Percentiles rank a stretch among this genome's conserved stretches.
phyloP scores from a whole-genome alignment of 139 green algal genomes.

The Closterium sp. region DNA sequence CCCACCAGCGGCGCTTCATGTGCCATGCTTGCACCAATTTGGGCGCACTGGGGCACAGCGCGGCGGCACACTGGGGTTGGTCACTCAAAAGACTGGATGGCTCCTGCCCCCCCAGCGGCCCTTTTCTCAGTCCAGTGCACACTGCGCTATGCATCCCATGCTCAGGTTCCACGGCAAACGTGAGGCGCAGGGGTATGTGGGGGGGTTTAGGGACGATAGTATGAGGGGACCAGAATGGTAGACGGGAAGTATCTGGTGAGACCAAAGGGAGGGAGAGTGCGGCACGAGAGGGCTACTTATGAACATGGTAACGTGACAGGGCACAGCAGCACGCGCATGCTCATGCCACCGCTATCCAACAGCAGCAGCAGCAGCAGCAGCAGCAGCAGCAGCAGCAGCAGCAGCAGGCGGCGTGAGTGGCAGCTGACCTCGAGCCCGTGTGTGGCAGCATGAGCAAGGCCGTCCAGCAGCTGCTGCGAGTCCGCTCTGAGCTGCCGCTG shows the following conservation, averaged over 20 bases:
- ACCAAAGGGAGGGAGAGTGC: too few relatives aligned
- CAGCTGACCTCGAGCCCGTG: not conserved
- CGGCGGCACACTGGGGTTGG: too few relatives aligned
- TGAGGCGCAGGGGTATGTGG: not conserved
- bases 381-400: not conserved
- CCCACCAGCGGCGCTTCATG: too few relatives aligned
- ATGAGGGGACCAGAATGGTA: not conserved
- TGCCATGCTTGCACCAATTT: too few relatives aligned
- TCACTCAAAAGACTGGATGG: too few relatives aligned
- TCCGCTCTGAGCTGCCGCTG: not conserved
- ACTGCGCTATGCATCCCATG: too few relatives aligned
- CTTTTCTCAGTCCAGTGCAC: too few relatives aligned
- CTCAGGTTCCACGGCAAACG: not conserved
- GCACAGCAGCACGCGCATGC: not conserved
- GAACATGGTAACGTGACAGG: not conserved
- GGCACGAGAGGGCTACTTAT: not conserved
- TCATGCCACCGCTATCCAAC: not conserved
- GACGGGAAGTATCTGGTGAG: not conserved
- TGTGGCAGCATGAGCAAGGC: not conserved
- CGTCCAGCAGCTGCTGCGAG: not conserved
- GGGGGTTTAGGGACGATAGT: not conserved
- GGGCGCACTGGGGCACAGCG: too few relatives aligned
- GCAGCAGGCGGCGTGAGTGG: too few relatives aligned
- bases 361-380: not conserved
- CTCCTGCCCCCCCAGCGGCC: too few relatives aligned